These are phyloP conservation scores for Myxozyma udenii DNA, from an alignment of 805 yeast species.

Conservation along the genomic window DNA sequence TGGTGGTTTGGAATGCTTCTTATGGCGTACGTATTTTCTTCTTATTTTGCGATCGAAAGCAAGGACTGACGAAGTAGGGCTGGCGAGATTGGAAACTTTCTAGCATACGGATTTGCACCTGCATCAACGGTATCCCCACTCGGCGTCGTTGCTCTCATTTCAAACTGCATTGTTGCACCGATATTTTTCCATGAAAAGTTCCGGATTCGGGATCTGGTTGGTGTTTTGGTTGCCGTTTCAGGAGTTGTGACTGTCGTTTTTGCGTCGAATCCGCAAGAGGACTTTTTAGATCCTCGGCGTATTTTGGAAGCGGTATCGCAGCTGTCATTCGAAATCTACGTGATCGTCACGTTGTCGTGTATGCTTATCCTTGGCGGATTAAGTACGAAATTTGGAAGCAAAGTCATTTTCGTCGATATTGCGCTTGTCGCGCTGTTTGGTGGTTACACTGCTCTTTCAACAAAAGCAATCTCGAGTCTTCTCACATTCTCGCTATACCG, in stretches of 20 bases:
- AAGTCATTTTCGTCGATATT: slow-evolving; percentile 38
- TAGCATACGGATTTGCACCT: slow-evolving; percentile 51
- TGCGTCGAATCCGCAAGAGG: slow-evolving; percentile 37
- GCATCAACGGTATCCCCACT: slow-evolving; percentile 49
- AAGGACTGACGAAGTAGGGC: slow-evolving; percentile 15
- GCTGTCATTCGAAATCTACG: slow-evolving; percentile 34
- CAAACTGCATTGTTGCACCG: slow-evolving; percentile 51
- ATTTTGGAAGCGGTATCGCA: slow-evolving; percentile 35
- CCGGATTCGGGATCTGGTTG: slow-evolving; percentile 39
- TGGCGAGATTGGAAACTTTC: slow-evolving; percentile 49
- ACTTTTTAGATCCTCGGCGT: slow-evolving; percentile 31
- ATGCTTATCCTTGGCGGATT: slow-evolving; percentile 25
- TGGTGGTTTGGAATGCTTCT: slow-evolving; percentile 48
- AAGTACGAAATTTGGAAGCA: slow-evolving; percentile 14
- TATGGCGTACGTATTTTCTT: slow-evolving; percentile 36
- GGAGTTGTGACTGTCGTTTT: slow-evolving; percentile 46
- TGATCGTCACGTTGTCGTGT: slow-evolving; percentile 31
- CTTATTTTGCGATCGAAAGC: background rate
- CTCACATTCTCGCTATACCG: slow-evolving; percentile 30
- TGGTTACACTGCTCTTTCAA: slow-evolving; percentile 47
- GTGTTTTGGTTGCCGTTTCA: slow-evolving; percentile 43
- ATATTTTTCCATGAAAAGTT: slow-evolving; percentile 45
- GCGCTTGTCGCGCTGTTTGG: slow-evolving; percentile 45
- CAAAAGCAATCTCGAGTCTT: slow-evolving; percentile 44
- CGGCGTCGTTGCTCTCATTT: slow-evolving; percentile 49